Evolutionary conservation across 495 filamentous ascomycete species (phyloP).

Genomic region (Terfezia boudieri): DNA sequence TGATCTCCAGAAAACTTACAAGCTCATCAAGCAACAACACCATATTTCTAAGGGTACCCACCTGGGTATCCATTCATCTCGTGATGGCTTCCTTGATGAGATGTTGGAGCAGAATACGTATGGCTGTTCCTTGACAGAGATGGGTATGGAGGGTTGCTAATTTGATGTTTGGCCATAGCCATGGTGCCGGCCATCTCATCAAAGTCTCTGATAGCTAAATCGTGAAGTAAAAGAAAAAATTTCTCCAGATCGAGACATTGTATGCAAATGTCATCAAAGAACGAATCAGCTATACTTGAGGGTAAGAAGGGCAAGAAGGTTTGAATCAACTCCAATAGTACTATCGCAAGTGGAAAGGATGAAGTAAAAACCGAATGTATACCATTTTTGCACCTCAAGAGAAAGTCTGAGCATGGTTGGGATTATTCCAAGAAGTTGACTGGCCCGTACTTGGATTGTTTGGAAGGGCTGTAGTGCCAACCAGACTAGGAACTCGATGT

Average conservation of each 20-base stretch:
- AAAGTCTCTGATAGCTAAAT: too few species aligned
- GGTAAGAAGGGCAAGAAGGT: conserved; percentile 47
- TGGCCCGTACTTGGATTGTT: conserved; percentile 67
- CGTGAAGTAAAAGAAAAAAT: too few species aligned
- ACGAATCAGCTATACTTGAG: conserved; percentile 80
- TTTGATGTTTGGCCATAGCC: too few species aligned
- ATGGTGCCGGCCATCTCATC: too few species aligned
- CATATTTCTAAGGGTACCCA: conserved; percentile 86
- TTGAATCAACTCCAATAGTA: conserved; percentile 1
- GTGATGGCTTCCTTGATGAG: too few species aligned
- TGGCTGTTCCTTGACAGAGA: too few species aligned
- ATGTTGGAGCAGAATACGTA: too few species aligned
- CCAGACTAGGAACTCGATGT: too few species aligned
- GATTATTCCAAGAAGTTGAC: conserved; percentile 98
- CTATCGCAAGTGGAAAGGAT: conserved; percentile 7
- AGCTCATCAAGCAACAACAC: conserved; percentile 91
- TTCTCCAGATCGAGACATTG: conserved; percentile 82
- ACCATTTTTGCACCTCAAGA: conserved; percentile 90
- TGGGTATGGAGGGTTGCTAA: too few species aligned
- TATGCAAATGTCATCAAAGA: conserved; percentile 89
- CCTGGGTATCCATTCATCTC: conserved; percentile 4
- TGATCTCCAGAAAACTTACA: conserved; percentile 81
- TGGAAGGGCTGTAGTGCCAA: too few species aligned
- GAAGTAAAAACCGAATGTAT: conserved; percentile 52
- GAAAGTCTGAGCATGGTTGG: conserved; percentile 86